Base-by-base conservation (phyloP, 1,139 yeast species). In the Diutina siamensis region DNA sequence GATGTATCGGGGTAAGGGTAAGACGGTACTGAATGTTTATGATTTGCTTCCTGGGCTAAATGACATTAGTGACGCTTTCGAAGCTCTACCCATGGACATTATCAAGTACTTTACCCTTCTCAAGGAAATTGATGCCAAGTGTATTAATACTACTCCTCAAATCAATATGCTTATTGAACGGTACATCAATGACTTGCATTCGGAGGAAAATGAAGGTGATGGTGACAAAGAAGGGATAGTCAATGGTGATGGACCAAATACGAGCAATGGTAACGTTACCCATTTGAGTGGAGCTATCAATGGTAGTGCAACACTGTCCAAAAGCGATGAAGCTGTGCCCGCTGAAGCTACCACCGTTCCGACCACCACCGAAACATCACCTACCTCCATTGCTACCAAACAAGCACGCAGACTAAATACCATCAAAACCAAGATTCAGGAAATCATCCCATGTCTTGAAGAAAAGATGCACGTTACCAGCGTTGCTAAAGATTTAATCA, bases 381-480 rank as follows among this genome's bases (percentile, higher is more conserved):
- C 44, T 21, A 33, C 35, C 19, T 12, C 35, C 18, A 33, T 18
- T 18, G 18, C 13, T 5, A 17, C 36, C 10, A 35, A 18, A 35
- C 40, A 36, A n/a, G 17, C 20, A 12, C 20, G 10, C 18, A 55
- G 62, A 20, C 57, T 71, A 40, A 56, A 51, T 35, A 48, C 50
- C n/a, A 74, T 78, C 45, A 70, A 74, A 48, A 63, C 65, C 46
- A 63, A 69, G 47, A 65, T 81, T 49, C 76, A 74, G 53, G 95
- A 85, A 50, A 71, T 92, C 46, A 80, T 92, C 67, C 97, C 97
- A 0, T 87, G 96, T 53, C 67, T 92, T 49, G 98, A 92, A 58
- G 97, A 92, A 60, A 92, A 92, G 63, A 88, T 92, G 94, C 97
- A 92, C 59, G 97, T 92, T 35, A 94, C 97, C 2, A 82, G 92